Base-by-base conservation (phyloP, 345 rosid genomes). In the Gossypium turneri region DNA sequence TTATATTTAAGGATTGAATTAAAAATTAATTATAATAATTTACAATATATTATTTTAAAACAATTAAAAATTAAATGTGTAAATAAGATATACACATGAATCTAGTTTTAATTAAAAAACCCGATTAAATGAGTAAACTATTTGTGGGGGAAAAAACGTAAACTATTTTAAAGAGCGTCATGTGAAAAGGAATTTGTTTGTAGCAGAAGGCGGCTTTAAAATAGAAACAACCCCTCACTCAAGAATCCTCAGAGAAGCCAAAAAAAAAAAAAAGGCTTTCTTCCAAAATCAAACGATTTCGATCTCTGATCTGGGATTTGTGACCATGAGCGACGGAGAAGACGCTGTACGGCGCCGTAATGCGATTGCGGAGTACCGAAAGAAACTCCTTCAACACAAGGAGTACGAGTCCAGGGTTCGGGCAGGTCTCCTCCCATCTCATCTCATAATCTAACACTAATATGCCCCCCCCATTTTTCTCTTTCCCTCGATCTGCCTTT, bases 341-440 rank as follows among this genome's bases (percentile, higher is more conserved):
- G 98, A 94, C 9, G 84, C 87, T 9, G 79, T 64, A 1, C 89
- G 97, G 3, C 97, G 94, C 59, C 88, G 88, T 12, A 84, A 22
- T 44, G 93, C 87, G 17, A 75, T 83, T 20, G 43, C 91, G 17
- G 98, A 94, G 51, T 90, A 94, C 74, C 89, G 98, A 19, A 94
- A 91, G 84, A 94, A 91, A 80, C 90, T 94, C 71, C 94, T 94
- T 72, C 94, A 90, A 69, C 93, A 91, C 78, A 94, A 91, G 75
- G 98, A 94, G 66, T 90, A 91, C 67, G 95, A 92, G 65, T 76
- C 93, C 66, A 82, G 96, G 78, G 94, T 91, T 53, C 94, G 97
- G 74, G 34, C 90, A 78, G 97, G 98, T 92, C 73, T 70, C 73
- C 68, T 76, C 45, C 29, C 6, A 3, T 52, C 24, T 38, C 15